A percentile compares a stretch with the other conserved stretches of the same genome.
Conservation (phyloP, 192 early-diverging fungal species). For the Chytriomyces hyalinus region DNA sequence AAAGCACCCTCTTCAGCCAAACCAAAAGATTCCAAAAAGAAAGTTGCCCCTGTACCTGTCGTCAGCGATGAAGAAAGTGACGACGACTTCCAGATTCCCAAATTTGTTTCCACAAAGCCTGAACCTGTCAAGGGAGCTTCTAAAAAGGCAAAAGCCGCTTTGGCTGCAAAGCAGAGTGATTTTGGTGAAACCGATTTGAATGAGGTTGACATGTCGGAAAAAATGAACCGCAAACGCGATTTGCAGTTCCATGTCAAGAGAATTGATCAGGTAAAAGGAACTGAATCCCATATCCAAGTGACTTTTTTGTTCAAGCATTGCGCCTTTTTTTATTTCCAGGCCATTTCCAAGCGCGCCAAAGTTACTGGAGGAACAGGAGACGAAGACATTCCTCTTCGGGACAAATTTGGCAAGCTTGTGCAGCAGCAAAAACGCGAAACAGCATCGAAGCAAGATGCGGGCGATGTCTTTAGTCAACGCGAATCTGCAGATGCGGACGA, state of each 20-base stretch:
- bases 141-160: slow-evolving; percentile 15
- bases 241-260: slow-evolving; percentile 32
- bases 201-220: slow-evolving; percentile 20
- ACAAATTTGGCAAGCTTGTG: slow-evolving; percentile 23
- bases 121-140: not conserved
- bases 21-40: not conserved
- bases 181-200: slow-evolving; percentile 26
- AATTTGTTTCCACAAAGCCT: slow-evolving; percentile 12
- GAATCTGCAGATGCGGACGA: slow-evolving; percentile 42
- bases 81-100: slow-evolving; percentile 27
- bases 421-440: slow-evolving; percentile 26
- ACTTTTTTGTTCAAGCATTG: not conserved
- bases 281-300: no score
- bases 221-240: slow-evolving; percentile 14
- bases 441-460: slow-evolving; percentile 48
- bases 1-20: not conserved
- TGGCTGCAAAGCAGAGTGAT: slow-evolving; percentile 10
- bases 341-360: slow-evolving; percentile 8
- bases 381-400: slow-evolving; percentile 19
- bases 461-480: slow-evolving; percentile 13
- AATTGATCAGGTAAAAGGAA: slow-evolving; percentile 18
- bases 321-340: not conserved
- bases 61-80: slow-evolving; percentile 27
- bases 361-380: slow-evolving; percentile 19
- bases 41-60: not conserved